Evolutionary conservation across 2,329 filamentous ascomycete genomes (phyloP).

Genomic region (Ceratocystis cacaofunesta): DNA sequence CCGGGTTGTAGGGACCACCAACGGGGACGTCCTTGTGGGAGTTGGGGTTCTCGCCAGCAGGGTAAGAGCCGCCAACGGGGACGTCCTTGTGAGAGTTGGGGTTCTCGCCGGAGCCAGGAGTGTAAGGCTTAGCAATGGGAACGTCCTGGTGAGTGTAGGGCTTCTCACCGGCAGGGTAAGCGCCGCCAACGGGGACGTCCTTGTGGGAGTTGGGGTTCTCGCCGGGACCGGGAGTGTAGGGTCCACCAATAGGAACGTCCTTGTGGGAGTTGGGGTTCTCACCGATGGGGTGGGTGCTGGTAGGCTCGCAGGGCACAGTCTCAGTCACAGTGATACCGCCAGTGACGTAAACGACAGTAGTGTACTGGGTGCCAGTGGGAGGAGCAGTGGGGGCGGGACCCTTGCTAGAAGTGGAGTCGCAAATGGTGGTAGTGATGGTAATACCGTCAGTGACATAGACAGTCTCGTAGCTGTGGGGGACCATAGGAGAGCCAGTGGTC

Average conservation of each 20-base stretch:
- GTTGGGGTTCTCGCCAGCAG: not conserved
- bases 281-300: not conserved
- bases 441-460: conserved; percentile 6
- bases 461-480: not conserved
- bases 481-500: not conserved
- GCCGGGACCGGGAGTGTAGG: not conserved
- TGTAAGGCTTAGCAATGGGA: not conserved
- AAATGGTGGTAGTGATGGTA: conserved; percentile 6
- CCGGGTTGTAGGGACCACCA: not conserved
- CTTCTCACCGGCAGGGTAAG: not conserved
- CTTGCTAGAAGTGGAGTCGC: conserved; percentile 3
- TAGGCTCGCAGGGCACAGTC: conserved; percentile 4
- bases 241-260: not conserved
- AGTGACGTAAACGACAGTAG: not conserved
- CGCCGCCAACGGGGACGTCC: not conserved
- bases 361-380: not conserved
- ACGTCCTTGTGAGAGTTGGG: not conserved
- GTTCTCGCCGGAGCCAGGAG: not conserved
- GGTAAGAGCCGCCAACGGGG: not conserved
- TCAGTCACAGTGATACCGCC: conserved; percentile 1
- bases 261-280: not conserved
- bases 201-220: not conserved
- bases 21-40: not conserved
- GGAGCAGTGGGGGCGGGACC: not conserved
- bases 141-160: not conserved